Base-by-base conservation (phyloP, 768 basidiomycete genomes). In the Gloeophyllum trabeum region DNA sequence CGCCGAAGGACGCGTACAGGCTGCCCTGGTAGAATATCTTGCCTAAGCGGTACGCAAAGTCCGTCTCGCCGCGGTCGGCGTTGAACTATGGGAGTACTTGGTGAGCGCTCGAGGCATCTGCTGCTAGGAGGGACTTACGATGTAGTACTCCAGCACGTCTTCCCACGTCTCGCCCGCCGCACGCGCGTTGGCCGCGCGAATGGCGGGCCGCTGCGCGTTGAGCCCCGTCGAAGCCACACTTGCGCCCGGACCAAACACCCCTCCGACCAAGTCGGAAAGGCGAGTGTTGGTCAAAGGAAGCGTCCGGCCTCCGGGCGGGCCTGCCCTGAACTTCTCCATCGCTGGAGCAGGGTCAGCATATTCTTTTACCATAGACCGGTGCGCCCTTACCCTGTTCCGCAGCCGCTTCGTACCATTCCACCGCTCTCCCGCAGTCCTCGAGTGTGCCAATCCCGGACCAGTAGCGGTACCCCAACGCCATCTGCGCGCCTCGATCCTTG, bases 1-100 rank as follows among this genome's bases (percentile, higher is more conserved):
- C 93, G 3, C 90, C 90, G 12, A 69, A 59, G 6, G 76, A 66
- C 4, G 75, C 70, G 54, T 96, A 97, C 25, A 97, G 84, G 44
- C 87, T 91, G 14, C 96, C 96, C 55, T 92, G 86, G 55, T 99
- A 98, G 63, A 84, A 94, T 6, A 98, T 86, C 61, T 89, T 83
- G n/a, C 91, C 96, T 2, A 98, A 73, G 13, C 88, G 79, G 60
- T 86, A 91, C 2, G 91, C 90, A 57, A 89, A 94, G 48, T 83
- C 79, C 40, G 76, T 76, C 51, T 92, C 88, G 21, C 89, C 90
- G 21, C 91, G 79, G 52, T 97, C 91, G 4, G 94, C 89, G 40
- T 97, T 96, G 61, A 94, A 99, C 84, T 94, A 48, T 18, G 48
- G 37, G 42, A 6, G 46, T 39, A 49, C 37, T 43, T 22, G 35